A percentile compares a stretch with the other conserved stretches of the same genome.
Evolutionary conservation across 2,329 filamentous ascomycete species (phyloP).

Genomic region (Fusarium anthophilum): DNA sequence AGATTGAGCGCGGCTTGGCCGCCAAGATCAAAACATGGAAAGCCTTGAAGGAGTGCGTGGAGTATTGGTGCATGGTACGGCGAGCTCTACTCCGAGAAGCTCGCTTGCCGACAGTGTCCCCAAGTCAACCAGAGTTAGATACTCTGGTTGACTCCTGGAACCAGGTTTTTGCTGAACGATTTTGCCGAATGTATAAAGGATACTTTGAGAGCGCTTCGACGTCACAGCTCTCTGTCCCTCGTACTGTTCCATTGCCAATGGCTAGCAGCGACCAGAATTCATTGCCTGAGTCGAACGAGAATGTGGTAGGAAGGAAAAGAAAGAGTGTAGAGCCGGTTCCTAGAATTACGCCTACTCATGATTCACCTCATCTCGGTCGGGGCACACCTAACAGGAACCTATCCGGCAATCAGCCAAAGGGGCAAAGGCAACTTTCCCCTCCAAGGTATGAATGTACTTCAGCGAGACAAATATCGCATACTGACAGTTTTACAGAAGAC

Average conservation of each 20-base stretch:
- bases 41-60: rapidly evolving
- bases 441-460: not conserved
- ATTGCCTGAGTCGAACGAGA: not conserved
- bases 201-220: not conserved
- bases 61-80: rapidly evolving
- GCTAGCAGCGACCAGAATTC: rapidly evolving
- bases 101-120: not conserved
- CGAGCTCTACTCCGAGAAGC: rapidly evolving
- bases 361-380: not conserved
- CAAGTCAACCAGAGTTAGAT: not conserved
- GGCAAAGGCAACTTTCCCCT: not conserved
- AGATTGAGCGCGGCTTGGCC: rapidly evolving
- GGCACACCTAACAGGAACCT: rapidly evolving
- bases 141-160: not conserved
- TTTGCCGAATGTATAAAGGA: rapidly evolving
- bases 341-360: not conserved
- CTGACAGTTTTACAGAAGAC: not conserved
- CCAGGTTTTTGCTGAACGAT: rapidly evolving
- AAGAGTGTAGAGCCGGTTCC: not conserved
- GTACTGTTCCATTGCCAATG: rapidly evolving
- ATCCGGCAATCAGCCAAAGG: not conserved
- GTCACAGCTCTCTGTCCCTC: rapidly evolving
- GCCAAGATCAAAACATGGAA: not conserved
- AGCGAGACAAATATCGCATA: not conserved
- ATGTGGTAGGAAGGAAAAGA: not conserved